Percentiles rank a stretch among this genome's conserved stretches.
Evolutionary conservation across 176 grass and related monocot species (phyloP).

Genomic region (Zea luxurians): DNA sequence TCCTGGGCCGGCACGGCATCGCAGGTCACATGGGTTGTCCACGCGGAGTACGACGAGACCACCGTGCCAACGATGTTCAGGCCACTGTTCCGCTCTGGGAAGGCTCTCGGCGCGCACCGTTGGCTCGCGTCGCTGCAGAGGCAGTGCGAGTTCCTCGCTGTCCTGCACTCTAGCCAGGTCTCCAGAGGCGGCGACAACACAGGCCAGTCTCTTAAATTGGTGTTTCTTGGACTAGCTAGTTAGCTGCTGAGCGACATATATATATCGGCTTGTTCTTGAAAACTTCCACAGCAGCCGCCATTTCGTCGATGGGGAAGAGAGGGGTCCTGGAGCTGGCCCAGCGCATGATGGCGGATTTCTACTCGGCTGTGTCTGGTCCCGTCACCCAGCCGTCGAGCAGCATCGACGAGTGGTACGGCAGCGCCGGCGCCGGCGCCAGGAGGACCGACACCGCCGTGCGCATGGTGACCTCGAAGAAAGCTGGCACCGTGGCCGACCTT

Average conservation of each 20-base stretch:
- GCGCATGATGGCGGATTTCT: conserved; percentile 46
- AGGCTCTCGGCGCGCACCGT: conserved; percentile 25
- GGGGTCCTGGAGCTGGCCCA: conserved; percentile 35
- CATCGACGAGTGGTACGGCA: conserved; percentile 1
- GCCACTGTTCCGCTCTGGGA: conserved; percentile 36
- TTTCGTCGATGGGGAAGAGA: neutral
- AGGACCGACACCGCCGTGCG: conserved; percentile 18
- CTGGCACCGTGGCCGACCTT: neutral
- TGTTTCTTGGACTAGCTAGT: neutral
- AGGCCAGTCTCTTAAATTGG: neutral
- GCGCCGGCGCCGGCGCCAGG: neutral
- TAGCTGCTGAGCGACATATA: neutral
- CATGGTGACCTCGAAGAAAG: conserved; percentile 18
- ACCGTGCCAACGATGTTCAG: conserved; percentile 8
- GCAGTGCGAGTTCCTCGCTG: conserved; percentile 13
- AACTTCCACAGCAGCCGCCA: neutral
- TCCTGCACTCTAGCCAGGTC: neutral
- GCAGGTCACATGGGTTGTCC: conserved; percentile 51
- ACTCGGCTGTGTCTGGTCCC: neutral
- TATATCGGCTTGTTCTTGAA: neutral
- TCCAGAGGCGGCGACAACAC: neutral
- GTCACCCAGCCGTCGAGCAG: neutral
- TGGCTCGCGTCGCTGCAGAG: conserved; percentile 42
- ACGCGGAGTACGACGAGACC: conserved; percentile 39
- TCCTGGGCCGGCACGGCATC: neutral